Conservation (phyloP, 306 rosid genomes). For the Boehmeria nivea region DNA sequence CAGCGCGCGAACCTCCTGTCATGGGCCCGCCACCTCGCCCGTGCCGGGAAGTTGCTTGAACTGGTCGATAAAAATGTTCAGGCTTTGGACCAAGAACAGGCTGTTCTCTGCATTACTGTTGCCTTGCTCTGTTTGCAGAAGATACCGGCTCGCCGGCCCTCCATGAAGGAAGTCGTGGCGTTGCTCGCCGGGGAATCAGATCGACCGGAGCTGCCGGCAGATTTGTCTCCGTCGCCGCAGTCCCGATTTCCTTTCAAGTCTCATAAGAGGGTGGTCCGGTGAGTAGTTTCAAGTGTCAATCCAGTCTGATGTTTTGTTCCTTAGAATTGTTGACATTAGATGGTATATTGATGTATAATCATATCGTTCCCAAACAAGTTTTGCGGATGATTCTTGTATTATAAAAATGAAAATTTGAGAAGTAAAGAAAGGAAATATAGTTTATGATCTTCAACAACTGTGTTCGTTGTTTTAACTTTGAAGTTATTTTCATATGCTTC, state of each 20-base stretch:
- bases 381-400: constrained; percentile 17
- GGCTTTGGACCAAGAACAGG: constrained; percentile 57
- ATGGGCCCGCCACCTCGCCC: constrained; percentile 86
- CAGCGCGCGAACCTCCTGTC: constrained; percentile 81
- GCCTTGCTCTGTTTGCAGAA: constrained; percentile 82
- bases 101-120: constrained; percentile 71
- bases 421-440: not conserved
- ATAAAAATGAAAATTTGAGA: not conserved
- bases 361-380: constrained; percentile 23
- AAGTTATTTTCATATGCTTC: constrained; percentile 7
- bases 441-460: not conserved
- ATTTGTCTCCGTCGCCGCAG: constrained; percentile 69
- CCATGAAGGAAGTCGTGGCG: constrained; percentile 79
- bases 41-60: constrained; percentile 74
- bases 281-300: constrained; percentile 30
- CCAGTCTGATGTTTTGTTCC: not conserved
- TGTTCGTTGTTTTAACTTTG: not conserved
- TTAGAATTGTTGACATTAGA: constrained; percentile 1
- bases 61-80: constrained; percentile 68
- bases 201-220: constrained; percentile 64
- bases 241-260: constrained; percentile 61
- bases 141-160: constrained; percentile 70
- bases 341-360: constrained; percentile 20
- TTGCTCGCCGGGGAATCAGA: constrained; percentile 68
- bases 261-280: constrained; percentile 37